These are phyloP conservation scores for Aureobasidium zeae DNA, from an alignment of 2,329 filamentous ascomycete genomes.

Conservation along the genomic window DNA sequence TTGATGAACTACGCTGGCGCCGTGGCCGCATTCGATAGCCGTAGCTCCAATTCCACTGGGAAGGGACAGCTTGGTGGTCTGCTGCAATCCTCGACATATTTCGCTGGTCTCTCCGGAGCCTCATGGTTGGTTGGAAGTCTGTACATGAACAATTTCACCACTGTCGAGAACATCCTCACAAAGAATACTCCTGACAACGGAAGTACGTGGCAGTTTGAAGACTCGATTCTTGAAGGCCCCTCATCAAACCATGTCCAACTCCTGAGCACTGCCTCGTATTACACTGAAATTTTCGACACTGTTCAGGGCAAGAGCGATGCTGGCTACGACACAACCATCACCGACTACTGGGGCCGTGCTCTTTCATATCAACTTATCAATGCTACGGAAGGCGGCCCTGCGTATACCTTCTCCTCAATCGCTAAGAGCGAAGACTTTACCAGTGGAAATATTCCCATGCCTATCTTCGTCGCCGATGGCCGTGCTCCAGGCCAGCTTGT, in stretches of 20 bases:
- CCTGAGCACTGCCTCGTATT: constrained; percentile 53
- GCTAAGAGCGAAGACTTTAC: constrained; percentile 53
- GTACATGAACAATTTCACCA: constrained; percentile 68
- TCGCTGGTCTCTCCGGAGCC: constrained; percentile 72
- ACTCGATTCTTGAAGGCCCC: constrained; percentile 53
- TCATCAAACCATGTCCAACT: constrained; percentile 42
- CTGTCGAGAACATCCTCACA: constrained; percentile 49
- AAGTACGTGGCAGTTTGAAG: constrained; percentile 53
- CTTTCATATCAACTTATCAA: constrained; percentile 82
- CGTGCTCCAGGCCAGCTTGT: constrained; percentile 53
- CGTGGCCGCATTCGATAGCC: constrained; percentile 66
- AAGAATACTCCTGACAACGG: constrained; percentile 30
- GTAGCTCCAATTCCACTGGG: constrained; percentile 53
- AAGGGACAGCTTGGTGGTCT: constrained; percentile 67
- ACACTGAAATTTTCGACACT: constrained; percentile 46
- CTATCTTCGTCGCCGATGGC: constrained; percentile 62
- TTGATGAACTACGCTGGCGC: constrained; percentile 75
- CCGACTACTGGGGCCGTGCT: constrained; percentile 80
- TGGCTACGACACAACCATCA: constrained; percentile 61
- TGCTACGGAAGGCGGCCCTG: constrained; percentile 60
- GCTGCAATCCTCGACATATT: constrained; percentile 70
- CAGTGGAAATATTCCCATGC: constrained; percentile 57
- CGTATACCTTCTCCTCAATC: constrained; percentile 76
- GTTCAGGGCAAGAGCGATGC: constrained; percentile 55
- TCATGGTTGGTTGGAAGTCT: constrained; percentile 79